Evolutionary conservation across 139 green algal genomes (phyloP).

Genomic region (Chlorella sp.): DNA sequence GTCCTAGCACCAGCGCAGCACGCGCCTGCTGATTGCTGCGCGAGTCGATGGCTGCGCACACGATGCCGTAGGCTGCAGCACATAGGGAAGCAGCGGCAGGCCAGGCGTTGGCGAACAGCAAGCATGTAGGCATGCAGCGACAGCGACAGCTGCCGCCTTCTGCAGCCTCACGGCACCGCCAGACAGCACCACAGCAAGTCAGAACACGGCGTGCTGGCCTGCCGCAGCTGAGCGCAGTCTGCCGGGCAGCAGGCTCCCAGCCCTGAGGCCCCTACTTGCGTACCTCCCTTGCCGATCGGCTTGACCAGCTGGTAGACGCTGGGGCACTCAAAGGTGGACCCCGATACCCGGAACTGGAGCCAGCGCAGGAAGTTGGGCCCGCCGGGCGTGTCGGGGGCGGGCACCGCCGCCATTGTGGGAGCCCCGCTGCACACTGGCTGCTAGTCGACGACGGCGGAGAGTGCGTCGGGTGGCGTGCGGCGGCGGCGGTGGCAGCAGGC

Average conservation of each 20-base stretch:
- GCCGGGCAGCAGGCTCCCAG: too few species aligned
- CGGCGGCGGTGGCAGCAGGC: too few species aligned
- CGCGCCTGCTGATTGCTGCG: conserved; percentile 61
- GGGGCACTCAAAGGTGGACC: conserved; percentile 33
- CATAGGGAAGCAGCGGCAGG: not conserved
- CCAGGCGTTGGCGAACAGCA: too few species aligned
- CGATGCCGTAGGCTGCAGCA: conserved; percentile 91
- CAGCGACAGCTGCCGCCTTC: too few species aligned
- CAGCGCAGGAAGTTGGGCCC: conserved; percentile 23
- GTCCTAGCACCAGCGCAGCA: not conserved
- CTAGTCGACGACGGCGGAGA: not conserved
- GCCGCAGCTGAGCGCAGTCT: too few species aligned
- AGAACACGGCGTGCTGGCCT: too few species aligned
- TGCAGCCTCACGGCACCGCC: too few species aligned
- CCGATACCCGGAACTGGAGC: conserved; percentile 38
- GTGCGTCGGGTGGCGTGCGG: too few species aligned
- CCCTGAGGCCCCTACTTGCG: too few species aligned
- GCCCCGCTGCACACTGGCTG: too few species aligned
- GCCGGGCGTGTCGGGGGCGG: conserved; percentile 16
- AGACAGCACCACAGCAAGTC: too few species aligned
- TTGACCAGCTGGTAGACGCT: conserved; percentile 33
- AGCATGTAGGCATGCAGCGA: too few species aligned
- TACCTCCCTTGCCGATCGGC: conserved; percentile 89
- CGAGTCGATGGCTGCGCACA: conserved; percentile 90
- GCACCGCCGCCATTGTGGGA: not conserved